phyloP scores from a whole-genome alignment of 2,329 filamentous ascomycete species.

The Aspergillus texensis region DNA sequence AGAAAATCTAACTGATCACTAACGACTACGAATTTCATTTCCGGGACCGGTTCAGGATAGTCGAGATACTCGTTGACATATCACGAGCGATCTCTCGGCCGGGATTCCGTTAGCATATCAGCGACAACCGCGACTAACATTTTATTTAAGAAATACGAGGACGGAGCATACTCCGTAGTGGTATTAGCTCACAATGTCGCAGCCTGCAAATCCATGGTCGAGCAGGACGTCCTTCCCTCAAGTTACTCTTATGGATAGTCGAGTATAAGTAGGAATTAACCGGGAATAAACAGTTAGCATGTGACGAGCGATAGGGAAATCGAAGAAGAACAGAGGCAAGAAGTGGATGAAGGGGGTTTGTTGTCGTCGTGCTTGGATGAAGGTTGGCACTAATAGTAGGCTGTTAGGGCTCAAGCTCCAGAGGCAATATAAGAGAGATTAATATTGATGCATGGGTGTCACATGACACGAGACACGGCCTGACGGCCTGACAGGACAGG shows the following conservation, averaged over 20 bases:
- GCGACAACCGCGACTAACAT: neutral
- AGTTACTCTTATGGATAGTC: too few relatives aligned
- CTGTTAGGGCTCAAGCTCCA: neutral
- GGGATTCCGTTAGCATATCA: neutral
- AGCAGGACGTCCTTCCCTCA: too few relatives aligned
- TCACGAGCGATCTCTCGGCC: neutral
- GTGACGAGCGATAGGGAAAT: too few relatives aligned
- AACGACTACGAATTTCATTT: neutral
- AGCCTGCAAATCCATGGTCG: too few relatives aligned
- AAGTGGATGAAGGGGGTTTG: neutral
- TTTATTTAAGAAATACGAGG: neutral
- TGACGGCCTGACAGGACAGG: neutral
- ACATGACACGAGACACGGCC: neutral
- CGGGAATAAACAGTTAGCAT: too few relatives aligned
- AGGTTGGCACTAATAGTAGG: too few relatives aligned
- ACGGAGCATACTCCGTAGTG: neutral
- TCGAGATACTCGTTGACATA: neutral
- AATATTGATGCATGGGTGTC: neutral
- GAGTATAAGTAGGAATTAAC: too few relatives aligned
- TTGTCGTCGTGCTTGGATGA: neutral
- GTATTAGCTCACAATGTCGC: neutral
- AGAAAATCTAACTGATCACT: accelerated
- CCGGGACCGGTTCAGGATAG: neutral
- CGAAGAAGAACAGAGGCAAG: neutral
- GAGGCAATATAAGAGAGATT: too few relatives aligned